These are phyloP conservation scores for Adansonia gregorii DNA, from an alignment of 441 rosid species.

Conservation along the genomic window DNA sequence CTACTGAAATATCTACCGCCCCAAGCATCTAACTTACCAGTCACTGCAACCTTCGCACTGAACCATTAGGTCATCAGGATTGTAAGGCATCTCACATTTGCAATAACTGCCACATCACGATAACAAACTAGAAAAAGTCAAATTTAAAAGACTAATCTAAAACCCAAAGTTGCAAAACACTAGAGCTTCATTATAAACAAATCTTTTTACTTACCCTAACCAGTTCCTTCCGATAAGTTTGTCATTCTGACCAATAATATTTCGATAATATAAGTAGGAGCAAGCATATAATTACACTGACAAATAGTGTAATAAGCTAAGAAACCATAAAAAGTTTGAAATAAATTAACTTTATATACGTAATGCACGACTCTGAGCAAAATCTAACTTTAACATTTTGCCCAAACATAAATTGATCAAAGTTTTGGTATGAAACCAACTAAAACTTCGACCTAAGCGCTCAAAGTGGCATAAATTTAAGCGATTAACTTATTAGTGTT, in stretches of 20 bases:
- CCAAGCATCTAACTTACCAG: conserved; percentile 49
- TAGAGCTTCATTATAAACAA: neutral
- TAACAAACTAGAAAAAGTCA: neutral
- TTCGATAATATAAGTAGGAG: neutral
- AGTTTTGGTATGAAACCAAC: neutral
- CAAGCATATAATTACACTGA: neutral
- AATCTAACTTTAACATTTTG: neutral
- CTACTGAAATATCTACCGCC: conserved; percentile 19
- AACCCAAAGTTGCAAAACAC: conserved; percentile 9
- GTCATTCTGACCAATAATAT: neutral
- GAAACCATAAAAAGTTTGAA: neutral
- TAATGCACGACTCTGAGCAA: neutral
- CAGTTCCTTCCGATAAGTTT: neutral
- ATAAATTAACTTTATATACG: neutral
- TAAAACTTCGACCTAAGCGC: neutral
- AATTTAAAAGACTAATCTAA: neutral
- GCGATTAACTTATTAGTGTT: neutral
- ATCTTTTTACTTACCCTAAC: neutral
- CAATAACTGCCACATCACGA: conserved; percentile 52
- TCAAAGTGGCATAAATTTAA: neutral
- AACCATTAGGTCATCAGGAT: conserved; percentile 76
- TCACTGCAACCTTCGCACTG: conserved; percentile 72
- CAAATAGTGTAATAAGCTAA: neutral
- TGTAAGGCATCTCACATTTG: conserved; percentile 79
- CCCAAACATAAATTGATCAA: conserved; percentile 16